phyloP scores from a whole-genome alignment of 192 early-diverging fungal species.

The Coemansia sp. region DNA sequence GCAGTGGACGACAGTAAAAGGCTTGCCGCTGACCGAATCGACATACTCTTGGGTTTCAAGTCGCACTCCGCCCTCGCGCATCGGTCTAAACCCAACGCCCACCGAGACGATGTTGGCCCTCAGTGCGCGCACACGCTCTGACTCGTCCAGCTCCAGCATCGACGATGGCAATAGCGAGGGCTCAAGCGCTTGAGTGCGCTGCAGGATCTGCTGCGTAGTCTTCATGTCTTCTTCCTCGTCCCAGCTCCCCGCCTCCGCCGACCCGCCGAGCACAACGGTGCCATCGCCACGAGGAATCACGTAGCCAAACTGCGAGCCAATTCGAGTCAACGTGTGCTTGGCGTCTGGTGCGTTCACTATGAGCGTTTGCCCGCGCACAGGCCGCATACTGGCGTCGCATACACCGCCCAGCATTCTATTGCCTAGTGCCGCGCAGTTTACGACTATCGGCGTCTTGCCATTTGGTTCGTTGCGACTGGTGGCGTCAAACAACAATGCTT shows the following conservation, averaged over 20 bases:
- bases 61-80: conserved; percentile 61
- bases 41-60: conserved; percentile 51
- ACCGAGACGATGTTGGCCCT: conserved; percentile 12
- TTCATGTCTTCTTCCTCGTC: conserved; percentile 34
- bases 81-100: conserved; percentile 63
- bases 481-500: conserved; percentile 1
- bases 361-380: conserved; percentile 82
- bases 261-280: conserved; percentile 47
- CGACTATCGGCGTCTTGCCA: conserved; percentile 45
- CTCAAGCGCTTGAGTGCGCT: conserved; percentile 30
- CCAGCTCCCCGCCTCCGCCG: conserved; percentile 33
- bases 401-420: conserved; percentile 71
- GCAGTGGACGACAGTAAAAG: conserved; percentile 59
- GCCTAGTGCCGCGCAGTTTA: conserved; percentile 84
- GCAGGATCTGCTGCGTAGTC: conserved; percentile 48
- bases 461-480: background rate
- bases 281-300: conserved; percentile 51
- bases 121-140: conserved; percentile 44
- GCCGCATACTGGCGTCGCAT: conserved; percentile 69
- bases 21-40: conserved; percentile 17
- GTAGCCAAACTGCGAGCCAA: conserved; percentile 38
- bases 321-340: conserved; percentile 61
- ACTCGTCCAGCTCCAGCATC: conserved; percentile 21
- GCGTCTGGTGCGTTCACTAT: conserved; percentile 73
- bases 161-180: conserved; percentile 50